Evolutionary conservation across 2,329 filamentous ascomycete species (phyloP).

Genomic region (Sphaerostilbella broomeana): DNA sequence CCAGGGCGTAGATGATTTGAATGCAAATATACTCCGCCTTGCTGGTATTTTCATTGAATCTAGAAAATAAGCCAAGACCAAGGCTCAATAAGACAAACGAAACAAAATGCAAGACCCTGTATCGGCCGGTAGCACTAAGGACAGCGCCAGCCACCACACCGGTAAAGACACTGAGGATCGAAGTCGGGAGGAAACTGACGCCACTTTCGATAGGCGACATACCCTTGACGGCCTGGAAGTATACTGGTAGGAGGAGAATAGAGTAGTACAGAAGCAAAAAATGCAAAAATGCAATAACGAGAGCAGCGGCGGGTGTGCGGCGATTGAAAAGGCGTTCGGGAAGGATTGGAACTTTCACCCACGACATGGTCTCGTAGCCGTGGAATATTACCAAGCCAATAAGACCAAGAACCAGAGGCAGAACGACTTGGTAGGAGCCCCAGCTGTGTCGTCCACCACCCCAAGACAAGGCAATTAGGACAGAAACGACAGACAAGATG

Average conservation of each 20-base stretch:
- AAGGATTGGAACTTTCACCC: neutral
- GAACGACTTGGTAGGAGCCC: conserved; percentile 32
- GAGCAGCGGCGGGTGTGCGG: conserved; percentile 5
- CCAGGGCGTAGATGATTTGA: neutral
- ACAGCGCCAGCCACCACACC: neutral
- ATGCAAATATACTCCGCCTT: neutral
- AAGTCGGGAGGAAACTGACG: neutral
- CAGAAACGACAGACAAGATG: conserved; percentile 30
- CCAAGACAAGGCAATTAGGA: conserved; percentile 37
- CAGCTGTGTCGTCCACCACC: conserved; percentile 38
- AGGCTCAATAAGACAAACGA: neutral
- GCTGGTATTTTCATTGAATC: neutral
- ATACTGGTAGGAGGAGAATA: conserved; percentile 5
- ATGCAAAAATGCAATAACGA: conserved; percentile 1
- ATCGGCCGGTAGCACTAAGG: conserved; percentile 1
- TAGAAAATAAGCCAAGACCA: neutral
- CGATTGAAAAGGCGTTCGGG: neutral
- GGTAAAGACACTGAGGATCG: neutral
- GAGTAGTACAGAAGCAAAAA: neutral
- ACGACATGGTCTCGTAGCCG: conserved; percentile 4
- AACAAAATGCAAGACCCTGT: neutral
- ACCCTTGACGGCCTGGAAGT: conserved; percentile 4
- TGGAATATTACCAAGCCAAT: conserved; percentile 9
- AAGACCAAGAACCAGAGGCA: conserved; percentile 36
- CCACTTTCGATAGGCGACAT: neutral